phyloP scores from a whole-genome alignment of 208 protist species.

The Crithidia brevicula region DNA sequence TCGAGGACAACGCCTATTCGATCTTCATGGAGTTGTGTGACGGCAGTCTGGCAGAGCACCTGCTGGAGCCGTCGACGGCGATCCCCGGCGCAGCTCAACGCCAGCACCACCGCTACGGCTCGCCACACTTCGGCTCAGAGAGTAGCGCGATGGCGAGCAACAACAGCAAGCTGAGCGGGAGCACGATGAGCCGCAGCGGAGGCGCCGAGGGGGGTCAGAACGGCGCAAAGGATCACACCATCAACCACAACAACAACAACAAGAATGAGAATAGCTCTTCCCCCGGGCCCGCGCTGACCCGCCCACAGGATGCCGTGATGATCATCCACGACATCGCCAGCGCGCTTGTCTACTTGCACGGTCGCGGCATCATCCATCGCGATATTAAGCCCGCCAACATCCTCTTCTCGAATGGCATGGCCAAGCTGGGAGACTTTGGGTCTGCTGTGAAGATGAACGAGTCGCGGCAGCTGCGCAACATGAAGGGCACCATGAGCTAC shows the following conservation, averaged over 20 bases:
- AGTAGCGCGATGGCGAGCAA: constrained; percentile 15
- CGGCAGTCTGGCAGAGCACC: constrained; percentile 44
- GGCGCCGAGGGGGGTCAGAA: background rate
- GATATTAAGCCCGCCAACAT: constrained; percentile 89
- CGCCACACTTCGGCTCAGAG: constrained; percentile 2
- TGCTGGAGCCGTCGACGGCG: constrained; percentile 31
- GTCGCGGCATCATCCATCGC: constrained; percentile 75
- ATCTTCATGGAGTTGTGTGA: constrained; percentile 91
- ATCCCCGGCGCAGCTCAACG: constrained; percentile 16
- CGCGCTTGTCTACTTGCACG: constrained; percentile 70
- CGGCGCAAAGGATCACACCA: background rate
- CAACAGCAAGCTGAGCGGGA: constrained; percentile 13
- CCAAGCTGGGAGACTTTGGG: constrained; percentile 86
- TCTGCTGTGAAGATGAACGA: constrained; percentile 56
- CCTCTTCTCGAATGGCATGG: constrained; percentile 70
- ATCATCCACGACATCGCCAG: constrained; percentile 78
- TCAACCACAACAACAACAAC: constrained; percentile 10
- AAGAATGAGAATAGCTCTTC: background rate
- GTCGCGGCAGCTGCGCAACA: constrained; percentile 55
- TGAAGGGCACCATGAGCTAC: constrained; percentile 84
- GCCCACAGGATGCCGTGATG: constrained; percentile 54
- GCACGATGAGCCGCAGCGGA: constrained; percentile 8
- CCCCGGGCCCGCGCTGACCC: constrained; percentile 11
- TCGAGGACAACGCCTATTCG: constrained; percentile 67
- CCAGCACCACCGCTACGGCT: constrained; percentile 8